phyloP scores from a whole-genome alignment of 805 yeast genomes.

The Candida ovalis region DNA sequence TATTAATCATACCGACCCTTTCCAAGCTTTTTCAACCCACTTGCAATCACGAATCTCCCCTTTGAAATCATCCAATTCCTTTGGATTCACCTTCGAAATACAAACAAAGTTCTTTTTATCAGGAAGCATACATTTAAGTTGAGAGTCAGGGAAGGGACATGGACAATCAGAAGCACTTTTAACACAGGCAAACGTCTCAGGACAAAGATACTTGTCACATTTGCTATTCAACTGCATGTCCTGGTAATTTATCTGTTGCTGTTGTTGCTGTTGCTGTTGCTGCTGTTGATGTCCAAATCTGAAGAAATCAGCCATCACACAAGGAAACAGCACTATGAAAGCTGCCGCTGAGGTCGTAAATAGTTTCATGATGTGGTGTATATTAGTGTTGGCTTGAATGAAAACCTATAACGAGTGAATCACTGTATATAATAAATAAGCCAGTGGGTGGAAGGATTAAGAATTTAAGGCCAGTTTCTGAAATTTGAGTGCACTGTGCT shows the following conservation, averaged over 20 bases:
- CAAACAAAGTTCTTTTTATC: slow-evolving; percentile 65
- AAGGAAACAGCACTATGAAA: background rate
- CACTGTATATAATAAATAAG: too few relatives aligned
- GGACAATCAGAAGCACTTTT: slow-evolving; percentile 70
- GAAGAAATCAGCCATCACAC: slow-evolving; percentile 21
- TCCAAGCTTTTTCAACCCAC: slow-evolving; percentile 74
- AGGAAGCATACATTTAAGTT: slow-evolving; percentile 75
- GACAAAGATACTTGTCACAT: slow-evolving; percentile 73
- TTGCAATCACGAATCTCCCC: slow-evolving; percentile 74
- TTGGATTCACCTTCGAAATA: slow-evolving; percentile 66
- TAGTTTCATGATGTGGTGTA: background rate
- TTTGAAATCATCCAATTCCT: slow-evolving; percentile 27
- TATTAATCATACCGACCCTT: slow-evolving; percentile 46
- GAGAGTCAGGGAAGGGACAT: slow-evolving; percentile 84
- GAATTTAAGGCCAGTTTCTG: too few relatives aligned
- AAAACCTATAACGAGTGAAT: too few relatives aligned
- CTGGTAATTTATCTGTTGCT: slow-evolving; percentile 37
- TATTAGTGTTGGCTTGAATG: too few relatives aligned
- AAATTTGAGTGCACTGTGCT: too few relatives aligned
- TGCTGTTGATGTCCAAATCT: slow-evolving; percentile 24
- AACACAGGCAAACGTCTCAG: slow-evolving; percentile 80
- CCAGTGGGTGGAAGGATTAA: too few relatives aligned
- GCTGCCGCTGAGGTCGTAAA: background rate
- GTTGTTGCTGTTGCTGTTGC: slow-evolving; percentile 26
- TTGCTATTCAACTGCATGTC: slow-evolving; percentile 34